These are phyloP conservation scores for Arthroderma uncinatum DNA, from an alignment of 2,329 filamentous ascomycete genomes.

Conservation along the genomic window DNA sequence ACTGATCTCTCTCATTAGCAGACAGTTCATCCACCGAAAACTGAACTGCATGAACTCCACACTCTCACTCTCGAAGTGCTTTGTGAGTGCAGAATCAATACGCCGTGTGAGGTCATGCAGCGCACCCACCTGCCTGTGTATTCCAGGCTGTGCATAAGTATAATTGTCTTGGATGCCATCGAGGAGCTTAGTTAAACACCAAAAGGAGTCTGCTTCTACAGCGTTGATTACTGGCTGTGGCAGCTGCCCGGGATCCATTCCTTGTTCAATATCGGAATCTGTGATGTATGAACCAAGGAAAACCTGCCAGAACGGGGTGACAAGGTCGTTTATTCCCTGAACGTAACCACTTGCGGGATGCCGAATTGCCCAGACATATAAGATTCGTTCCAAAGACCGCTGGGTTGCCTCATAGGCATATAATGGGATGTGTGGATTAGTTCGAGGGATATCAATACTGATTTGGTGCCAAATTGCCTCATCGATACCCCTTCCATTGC, in stretches of 20 bases:
- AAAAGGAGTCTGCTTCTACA: conserved; percentile 95
- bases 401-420: conserved; percentile 96
- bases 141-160: conserved; percentile 93
- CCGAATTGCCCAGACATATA: conserved; percentile 95
- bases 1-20: conserved; percentile 94
- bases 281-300: conserved; percentile 91
- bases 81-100: conserved; percentile 74
- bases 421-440: conserved; percentile 87
- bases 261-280: conserved; percentile 80
- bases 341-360: conserved; percentile 97
- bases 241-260: conserved; percentile 93
- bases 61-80: conserved; percentile 78
- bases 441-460: conserved; percentile 92
- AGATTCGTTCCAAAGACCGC: conserved; percentile 79
- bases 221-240: conserved; percentile 85
- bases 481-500: conserved; percentile 65
- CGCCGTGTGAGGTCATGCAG: conserved; percentile 80
- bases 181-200: conserved; percentile 95
- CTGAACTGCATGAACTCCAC: conserved; percentile 99
- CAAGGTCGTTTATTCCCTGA: conserved; percentile 95
- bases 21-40: conserved; percentile 99
- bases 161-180: conserved; percentile 99
- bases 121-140: conserved; percentile 83
- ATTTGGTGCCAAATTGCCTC: conserved; percentile 99
- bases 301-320: conserved; percentile 96